phyloP scores from a whole-genome alignment of 1,284 basidiomycete genomes.

The Coniferiporia sulphurascens region DNA sequence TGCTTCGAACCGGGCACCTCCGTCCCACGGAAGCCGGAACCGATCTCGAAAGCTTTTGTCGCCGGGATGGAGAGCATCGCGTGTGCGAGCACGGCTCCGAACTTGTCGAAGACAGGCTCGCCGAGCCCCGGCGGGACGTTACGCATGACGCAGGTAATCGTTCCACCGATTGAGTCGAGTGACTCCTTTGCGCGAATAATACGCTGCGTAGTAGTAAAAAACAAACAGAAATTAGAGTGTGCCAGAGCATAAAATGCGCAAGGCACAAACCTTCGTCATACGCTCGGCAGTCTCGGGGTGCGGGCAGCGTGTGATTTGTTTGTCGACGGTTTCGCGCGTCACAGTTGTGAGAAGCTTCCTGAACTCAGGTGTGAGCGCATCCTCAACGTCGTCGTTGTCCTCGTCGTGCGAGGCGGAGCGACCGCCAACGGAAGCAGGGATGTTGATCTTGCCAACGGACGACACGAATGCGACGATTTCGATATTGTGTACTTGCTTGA shows the following conservation, averaged over 20 bases:
- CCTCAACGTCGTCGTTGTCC: slow-evolving; percentile 69
- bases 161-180: slow-evolving; percentile 95
- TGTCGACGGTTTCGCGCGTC: slow-evolving; percentile 87
- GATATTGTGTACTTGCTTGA: slow-evolving; percentile 82
- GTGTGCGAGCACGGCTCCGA: slow-evolving; percentile 94
- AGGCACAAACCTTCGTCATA: slow-evolving; percentile 73
- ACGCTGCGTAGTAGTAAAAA: slow-evolving; percentile 45
- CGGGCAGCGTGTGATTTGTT: slow-evolving; percentile 86
- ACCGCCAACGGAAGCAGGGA: slow-evolving; percentile 50
- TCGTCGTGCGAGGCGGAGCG: slow-evolving; percentile 42
- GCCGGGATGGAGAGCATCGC: slow-evolving; percentile 99
- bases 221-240: slow-evolving; percentile 1
- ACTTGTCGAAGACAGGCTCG: slow-evolving; percentile 98
- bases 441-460: slow-evolving; percentile 88
- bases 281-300: slow-evolving; percentile 81
- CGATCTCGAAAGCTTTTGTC: slow-evolving; percentile 98
- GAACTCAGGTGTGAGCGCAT: slow-evolving; percentile 83
- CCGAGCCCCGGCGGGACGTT: slow-evolving; percentile 88
- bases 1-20: slow-evolving; percentile 90
- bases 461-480: slow-evolving; percentile 98
- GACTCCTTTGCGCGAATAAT: slow-evolving; percentile 91
- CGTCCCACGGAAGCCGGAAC: slow-evolving; percentile 96
- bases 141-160: slow-evolving; percentile 94
- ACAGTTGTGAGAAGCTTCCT: slow-evolving; percentile 74
- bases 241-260: neutral